Evolutionary conservation across 2,329 filamentous ascomycete genomes (phyloP).

Genomic region (Phialemonium atrogriseum): DNA sequence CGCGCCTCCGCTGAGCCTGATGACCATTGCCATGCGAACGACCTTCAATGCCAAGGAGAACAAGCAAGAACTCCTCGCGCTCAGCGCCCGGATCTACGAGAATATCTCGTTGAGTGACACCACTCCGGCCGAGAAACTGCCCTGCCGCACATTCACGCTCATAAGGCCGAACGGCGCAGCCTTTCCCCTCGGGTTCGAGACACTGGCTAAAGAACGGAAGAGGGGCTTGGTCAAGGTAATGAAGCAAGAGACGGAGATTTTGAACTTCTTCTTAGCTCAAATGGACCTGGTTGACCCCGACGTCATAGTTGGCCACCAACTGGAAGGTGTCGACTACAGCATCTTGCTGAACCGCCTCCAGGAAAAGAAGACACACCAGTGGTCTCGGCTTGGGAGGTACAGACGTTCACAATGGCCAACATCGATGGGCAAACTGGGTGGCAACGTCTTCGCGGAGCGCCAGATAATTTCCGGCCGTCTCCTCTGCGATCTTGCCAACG

Average conservation of each 20-base stretch:
- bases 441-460: constrained; percentile 87
- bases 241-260: constrained; percentile 75
- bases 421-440: constrained; percentile 75
- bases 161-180: constrained; percentile 69
- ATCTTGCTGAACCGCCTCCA: constrained; percentile 79
- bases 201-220: constrained; percentile 61
- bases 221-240: constrained; percentile 71
- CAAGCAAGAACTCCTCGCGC: constrained; percentile 90
- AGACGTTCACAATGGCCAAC: constrained; percentile 80
- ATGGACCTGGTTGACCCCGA: constrained; percentile 86
- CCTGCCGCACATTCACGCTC: constrained; percentile 84
- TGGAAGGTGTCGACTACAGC: constrained; percentile 97
- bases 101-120: constrained; percentile 82
- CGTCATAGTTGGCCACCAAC: constrained; percentile 84
- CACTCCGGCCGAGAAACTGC: constrained; percentile 78
- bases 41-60: constrained; percentile 86
- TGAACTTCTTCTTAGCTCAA: constrained; percentile 84
- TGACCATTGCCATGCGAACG: constrained; percentile 87
- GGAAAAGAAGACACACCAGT: constrained; percentile 85
- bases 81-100: constrained; percentile 88
- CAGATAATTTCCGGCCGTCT: constrained; percentile 83
- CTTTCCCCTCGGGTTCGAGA: constrained; percentile 84
- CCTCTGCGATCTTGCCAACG: constrained; percentile 89
- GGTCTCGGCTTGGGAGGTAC: constrained; percentile 86
- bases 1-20: constrained; percentile 81